These are phyloP conservation scores for Mycena capillaripes DNA, from an alignment of 768 basidiomycete species.

Conservation along the genomic window DNA sequence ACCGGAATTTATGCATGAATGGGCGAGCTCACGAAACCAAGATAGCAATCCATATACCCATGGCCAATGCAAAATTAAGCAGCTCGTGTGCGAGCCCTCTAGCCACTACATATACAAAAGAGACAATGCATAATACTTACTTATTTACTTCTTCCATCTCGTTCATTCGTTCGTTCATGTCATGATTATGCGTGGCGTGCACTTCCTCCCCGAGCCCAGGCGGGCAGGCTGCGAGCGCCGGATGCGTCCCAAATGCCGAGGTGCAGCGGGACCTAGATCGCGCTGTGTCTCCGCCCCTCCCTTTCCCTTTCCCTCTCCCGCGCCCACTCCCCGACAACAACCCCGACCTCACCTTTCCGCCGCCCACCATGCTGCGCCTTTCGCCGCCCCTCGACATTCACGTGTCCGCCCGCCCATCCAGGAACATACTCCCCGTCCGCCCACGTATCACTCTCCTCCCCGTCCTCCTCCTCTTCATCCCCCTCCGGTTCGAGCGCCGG, in stretches of 20 bases:
- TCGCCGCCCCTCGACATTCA: constrained; percentile 32
- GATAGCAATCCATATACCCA: no score
- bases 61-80: constrained; percentile 32
- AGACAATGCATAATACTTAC: constrained; percentile 34
- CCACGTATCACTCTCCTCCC: constrained; percentile 74
- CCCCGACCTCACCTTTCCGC: constrained; percentile 20
- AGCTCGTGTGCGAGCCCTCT: constrained; percentile 28
- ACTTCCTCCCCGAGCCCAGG: not conserved
- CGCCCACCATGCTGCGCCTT: constrained; percentile 1
- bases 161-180: constrained; percentile 11
- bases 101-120: constrained; percentile 31
- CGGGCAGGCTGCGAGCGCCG: not conserved
- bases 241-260: not conserved
- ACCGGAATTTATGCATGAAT: no score
- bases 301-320: constrained; percentile 10
- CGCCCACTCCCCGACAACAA: constrained; percentile 25
- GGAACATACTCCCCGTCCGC: constrained; percentile 76
- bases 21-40: no score
- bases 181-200: not conserved
- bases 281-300: constrained; percentile 30
- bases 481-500: constrained; percentile 41
- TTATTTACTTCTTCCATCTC: constrained; percentile 24
- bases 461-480: constrained; percentile 36
- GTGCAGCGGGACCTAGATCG: constrained; percentile 1
- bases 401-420: constrained; percentile 27